Conservation (phyloP, 2,329 filamentous ascomycete species). For the Epichloe glyceriae region DNA sequence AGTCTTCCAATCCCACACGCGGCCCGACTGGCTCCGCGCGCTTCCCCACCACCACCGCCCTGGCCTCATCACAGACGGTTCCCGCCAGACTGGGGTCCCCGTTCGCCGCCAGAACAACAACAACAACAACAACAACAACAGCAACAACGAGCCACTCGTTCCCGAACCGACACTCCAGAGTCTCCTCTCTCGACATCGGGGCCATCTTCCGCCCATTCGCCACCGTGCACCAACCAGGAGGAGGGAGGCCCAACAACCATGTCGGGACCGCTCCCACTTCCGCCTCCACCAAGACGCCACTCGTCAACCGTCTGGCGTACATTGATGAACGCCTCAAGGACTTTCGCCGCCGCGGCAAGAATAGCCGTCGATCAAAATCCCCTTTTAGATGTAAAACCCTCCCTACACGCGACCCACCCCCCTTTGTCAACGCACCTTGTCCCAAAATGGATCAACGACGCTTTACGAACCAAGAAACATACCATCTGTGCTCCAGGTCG, state of each 20-base stretch:
- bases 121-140: conserved; percentile 34
- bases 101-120: conserved; percentile 34
- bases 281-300: conserved; percentile 26
- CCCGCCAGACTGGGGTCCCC: conserved; percentile 46
- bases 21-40: background rate
- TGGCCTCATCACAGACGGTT: conserved; percentile 18
- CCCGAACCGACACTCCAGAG: conserved; percentile 41
- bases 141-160: conserved; percentile 42
- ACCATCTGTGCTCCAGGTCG: background rate
- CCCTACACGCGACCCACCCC: too few relatives aligned
- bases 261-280: conserved; percentile 5
- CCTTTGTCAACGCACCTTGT: background rate
- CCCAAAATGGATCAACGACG: conserved; percentile 8
- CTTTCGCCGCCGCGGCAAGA: conserved; percentile 31
- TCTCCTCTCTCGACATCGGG: conserved; percentile 30
- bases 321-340: conserved; percentile 45
- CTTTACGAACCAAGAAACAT: conserved; percentile 6
- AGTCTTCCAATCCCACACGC: conserved; percentile 14
- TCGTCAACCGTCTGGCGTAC: conserved; percentile 41
- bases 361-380: conserved; percentile 36
- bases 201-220: conserved; percentile 39
- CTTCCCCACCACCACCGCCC: conserved; percentile 3
- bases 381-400: conserved; percentile 19
- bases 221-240: conserved; percentile 35
- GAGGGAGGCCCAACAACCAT: conserved; percentile 8